Evolutionary conservation across 2,329 filamentous ascomycete species (phyloP).

Genomic region (Fonsecaea multimorphosa): DNA sequence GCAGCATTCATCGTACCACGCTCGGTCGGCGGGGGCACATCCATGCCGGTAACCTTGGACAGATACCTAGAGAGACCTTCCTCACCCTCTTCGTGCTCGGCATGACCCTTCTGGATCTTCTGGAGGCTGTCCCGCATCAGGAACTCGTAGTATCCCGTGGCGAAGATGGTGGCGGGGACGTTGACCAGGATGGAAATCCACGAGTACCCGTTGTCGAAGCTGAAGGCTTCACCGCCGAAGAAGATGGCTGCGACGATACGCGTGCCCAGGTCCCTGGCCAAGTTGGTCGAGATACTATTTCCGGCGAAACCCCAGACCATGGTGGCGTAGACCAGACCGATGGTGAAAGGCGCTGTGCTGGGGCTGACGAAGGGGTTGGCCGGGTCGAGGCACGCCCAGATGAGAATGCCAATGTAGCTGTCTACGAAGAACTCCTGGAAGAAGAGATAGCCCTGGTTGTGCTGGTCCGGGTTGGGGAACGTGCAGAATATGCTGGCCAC

Average conservation of each 20-base stretch:
- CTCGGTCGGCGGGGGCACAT: slow-evolving; percentile 18
- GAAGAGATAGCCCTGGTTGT: slow-evolving; percentile 63
- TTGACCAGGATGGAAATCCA: slow-evolving; percentile 64
- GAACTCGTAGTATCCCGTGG: slow-evolving; percentile 62
- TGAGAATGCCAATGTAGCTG: slow-evolving; percentile 62
- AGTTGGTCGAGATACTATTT: slow-evolving; percentile 62
- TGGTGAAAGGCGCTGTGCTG: slow-evolving; percentile 57
- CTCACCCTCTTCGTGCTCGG: slow-evolving; percentile 58
- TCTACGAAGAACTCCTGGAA: slow-evolving; percentile 66
- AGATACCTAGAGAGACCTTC: slow-evolving; percentile 56
- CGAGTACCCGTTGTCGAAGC: slow-evolving; percentile 51
- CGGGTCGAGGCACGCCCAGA: slow-evolving; percentile 64
- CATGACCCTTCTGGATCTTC: slow-evolving; percentile 58
- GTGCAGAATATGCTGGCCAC: slow-evolving; percentile 63
- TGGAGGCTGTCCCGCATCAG: slow-evolving; percentile 60
- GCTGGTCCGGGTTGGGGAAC: slow-evolving; percentile 59
- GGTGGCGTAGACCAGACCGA: slow-evolving; percentile 61
- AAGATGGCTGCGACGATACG: slow-evolving; percentile 66
- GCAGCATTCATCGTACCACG: slow-evolving; percentile 34
- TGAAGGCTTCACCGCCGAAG: slow-evolving; percentile 59
- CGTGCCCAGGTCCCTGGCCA: slow-evolving; percentile 65
- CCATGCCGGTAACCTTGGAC: slow-evolving; percentile 44
- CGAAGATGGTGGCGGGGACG: slow-evolving; percentile 63
- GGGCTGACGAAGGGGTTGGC: slow-evolving; percentile 64
- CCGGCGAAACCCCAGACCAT: slow-evolving; percentile 64